Base-by-base conservation (phyloP, 768 basidiomycete genomes). In the Dioszegia crocea region DNA sequence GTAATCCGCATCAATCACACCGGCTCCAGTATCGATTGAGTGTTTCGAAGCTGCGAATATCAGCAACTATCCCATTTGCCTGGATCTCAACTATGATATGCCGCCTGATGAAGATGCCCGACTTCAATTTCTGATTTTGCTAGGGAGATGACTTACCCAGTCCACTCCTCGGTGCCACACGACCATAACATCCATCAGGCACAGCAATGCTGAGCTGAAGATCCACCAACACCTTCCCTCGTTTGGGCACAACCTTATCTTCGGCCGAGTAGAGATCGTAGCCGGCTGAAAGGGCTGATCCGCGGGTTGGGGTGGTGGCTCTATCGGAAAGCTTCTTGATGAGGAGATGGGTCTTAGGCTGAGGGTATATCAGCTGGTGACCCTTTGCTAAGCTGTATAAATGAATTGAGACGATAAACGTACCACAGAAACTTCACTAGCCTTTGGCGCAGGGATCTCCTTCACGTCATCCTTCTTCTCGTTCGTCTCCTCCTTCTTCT, bases 21-120 rank as follows among this genome's bases (percentile, higher is more conserved):
- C 96, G 11, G 96, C 96, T 1, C 96, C 96, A 0, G 94, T 98
- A 73, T 93, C 89, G 59, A 98, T 97, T 85, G 91, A 91, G 76
- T 90, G 92, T 74, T 99, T 99, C 16, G 89, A 88, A 19, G 96
- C 96, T 96, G 62, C 1, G 0, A 19, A 17, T 17, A 50, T 52
- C 29, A 57, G 54, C 50, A 26, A 21, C 4, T 43, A 24, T 27
- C 11, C 3, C n/a, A n/a, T n/a, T n/a, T n/a, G n/a, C n/a, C n/a
- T n/a, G n/a, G n/a, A n/a, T n/a, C n/a, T n/a, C n/a, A n/a, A n/a
- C n/a, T n/a, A n/a, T n/a, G n/a, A n/a, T n/a, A n/a, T n/a, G n/a
- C n/a, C n/a, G n/a, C n/a, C 24, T n/a, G 29, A 26, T 12, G 47
- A 17, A 38, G n/a, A n/a, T n/a, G n/a, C n/a, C n/a, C n/a, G n/a